These are phyloP conservation scores for Coemansia sp. DNA, from an alignment of 192 early-diverging fungal species.

Conservation along the genomic window DNA sequence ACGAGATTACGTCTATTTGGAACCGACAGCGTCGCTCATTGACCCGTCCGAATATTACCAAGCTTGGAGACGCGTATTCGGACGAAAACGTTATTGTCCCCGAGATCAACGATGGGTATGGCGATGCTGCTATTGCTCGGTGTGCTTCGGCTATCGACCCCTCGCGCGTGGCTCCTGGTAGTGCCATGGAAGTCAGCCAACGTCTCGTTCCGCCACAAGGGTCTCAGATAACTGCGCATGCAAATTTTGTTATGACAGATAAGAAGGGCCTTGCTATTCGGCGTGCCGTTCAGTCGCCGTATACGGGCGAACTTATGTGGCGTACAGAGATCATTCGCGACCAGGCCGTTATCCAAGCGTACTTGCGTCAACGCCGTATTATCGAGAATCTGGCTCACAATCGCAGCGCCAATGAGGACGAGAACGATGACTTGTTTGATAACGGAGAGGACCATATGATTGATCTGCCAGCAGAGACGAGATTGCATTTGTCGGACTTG, in stretches of 20 bases:
- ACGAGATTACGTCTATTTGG: conserved; percentile 95
- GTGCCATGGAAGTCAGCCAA: conserved; percentile 44
- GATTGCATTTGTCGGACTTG: no score
- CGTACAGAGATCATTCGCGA: conserved; percentile 81
- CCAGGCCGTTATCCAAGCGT: conserved; percentile 85
- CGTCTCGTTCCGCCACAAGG: conserved; percentile 18
- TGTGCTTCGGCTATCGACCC: conserved; percentile 23
- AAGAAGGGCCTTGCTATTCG: conserved; percentile 47
- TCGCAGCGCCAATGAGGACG: conserved; percentile 18
- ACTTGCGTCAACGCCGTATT: conserved; percentile 78
- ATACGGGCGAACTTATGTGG: conserved; percentile 71
- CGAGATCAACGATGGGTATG: conserved; percentile 52
- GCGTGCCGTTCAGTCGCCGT: conserved; percentile 48
- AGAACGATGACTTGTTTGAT: conserved; percentile 12
- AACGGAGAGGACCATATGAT: not conserved
- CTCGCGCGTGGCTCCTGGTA: conserved; percentile 30
- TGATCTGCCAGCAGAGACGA: not conserved
- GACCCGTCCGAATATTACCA: conserved; percentile 38
- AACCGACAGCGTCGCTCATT: conserved; percentile 78
- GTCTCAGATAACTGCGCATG: conserved; percentile 37
- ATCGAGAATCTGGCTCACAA: conserved; percentile 64
- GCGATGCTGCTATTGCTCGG: conserved; percentile 34
- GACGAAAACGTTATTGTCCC: conserved; percentile 51
- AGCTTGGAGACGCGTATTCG: conserved; percentile 21
- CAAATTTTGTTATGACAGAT: conserved; percentile 49